Base-by-base conservation (phyloP, 2,329 filamentous ascomycete species). In the Clonostachys rosea region DNA sequence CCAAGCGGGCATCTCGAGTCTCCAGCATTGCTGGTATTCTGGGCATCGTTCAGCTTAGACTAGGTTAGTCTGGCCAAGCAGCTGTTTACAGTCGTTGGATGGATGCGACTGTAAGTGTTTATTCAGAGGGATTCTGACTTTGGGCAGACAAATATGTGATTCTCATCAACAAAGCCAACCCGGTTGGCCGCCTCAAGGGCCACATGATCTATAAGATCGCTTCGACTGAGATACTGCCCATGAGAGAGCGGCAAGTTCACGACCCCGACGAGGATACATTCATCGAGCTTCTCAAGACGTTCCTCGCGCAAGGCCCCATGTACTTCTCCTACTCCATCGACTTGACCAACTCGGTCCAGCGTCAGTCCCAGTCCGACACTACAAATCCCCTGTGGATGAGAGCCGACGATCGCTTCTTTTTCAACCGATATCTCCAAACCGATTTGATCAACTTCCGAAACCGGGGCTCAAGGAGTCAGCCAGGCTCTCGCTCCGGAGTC, bases 321-420 rank as follows among this genome's bases (percentile, higher is more conserved):
- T 97, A 95, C 78, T 99, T 96, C 62, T 97, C 94, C 48, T 99
- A 99, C 74, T 92, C 91, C 9, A 83, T 95, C 65, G 94, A 99
- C 68, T 79, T 99, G 54, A 99, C 94, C 57, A 99, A 95, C 74
- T 91, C 83, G 63, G 96, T 97, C 73, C 94, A 99, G 71, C 84
- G 94, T 53, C 94, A 97, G 65, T 84, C 91, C 5, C 83, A 91
- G 55, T 75, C 83, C 54, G 83, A 95, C 63, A 70, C 74, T 47
- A 79, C 79, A 14, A 73, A 78, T 47, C 91, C 94, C 12, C 70
- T 97, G 49, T 99, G 94, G 94, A 86, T 87, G 74, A 79, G 91
- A 56, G 86, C 92, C 53, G 94, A 99, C 66, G 91, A 97, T 64
- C 89, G 94, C 54, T 99, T 99, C 76, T 99, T 96, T 75, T 99